phyloP scores from a whole-genome alignment of 176 grass and related monocot species.

The Aechmea fasciata region DNA sequence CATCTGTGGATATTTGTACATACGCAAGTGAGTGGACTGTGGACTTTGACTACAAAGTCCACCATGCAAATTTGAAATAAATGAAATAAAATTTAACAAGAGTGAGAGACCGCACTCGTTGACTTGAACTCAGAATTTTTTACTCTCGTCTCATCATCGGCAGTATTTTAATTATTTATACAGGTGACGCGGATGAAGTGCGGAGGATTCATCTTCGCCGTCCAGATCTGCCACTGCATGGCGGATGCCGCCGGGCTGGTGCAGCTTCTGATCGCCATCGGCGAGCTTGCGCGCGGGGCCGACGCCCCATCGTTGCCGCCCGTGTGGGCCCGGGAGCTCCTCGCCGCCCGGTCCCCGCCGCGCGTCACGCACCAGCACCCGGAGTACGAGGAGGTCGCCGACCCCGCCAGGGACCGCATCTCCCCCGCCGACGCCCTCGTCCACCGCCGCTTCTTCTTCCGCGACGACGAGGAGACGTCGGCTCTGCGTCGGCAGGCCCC shows the following conservation, averaged over 20 bases:
- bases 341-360: conserved; percentile 10
- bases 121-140: no score
- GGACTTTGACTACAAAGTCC: no score
- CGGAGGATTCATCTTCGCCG: conserved; percentile 10
- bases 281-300: conserved; percentile 11
- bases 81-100: no score
- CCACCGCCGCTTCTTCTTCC: conserved; percentile 18
- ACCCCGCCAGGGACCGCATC: conserved; percentile 1
- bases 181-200: conserved; percentile 22
- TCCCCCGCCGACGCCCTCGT: neutral
- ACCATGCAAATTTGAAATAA: no score
- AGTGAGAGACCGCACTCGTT: no score
- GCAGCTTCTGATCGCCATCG: conserved; percentile 13
- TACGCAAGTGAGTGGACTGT: no score
- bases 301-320: conserved; percentile 8
- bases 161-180: no score
- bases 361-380: conserved; percentile 14
- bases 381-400: conserved; percentile 12
- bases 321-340: conserved; percentile 14
- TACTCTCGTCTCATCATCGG: no score
- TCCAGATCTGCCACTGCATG: conserved; percentile 19
- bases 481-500: neutral
- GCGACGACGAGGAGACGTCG: conserved; percentile 12
- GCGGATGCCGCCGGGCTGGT: conserved; percentile 11
- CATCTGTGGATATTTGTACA: no score